Conservation (phyloP, 179 eudicot species). For the Silene noctiflora region DNA sequence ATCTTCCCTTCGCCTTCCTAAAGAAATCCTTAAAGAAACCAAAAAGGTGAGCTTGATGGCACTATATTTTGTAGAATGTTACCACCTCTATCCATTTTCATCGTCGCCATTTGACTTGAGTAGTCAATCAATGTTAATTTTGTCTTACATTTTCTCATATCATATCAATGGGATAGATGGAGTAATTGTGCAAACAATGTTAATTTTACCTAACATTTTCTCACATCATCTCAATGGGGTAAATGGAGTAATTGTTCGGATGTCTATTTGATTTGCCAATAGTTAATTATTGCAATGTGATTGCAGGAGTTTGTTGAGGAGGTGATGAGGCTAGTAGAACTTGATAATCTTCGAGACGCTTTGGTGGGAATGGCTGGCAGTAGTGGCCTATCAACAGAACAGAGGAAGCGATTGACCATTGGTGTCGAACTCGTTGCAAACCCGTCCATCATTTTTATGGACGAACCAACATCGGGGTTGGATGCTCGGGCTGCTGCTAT, state of each 20-base stretch:
- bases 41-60: conserved; percentile 40
- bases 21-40: conserved; percentile 49
- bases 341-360: conserved; percentile 63
- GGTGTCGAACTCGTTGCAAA: conserved; percentile 98
- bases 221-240: background rate
- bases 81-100: no score
- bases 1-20: conserved; percentile 74
- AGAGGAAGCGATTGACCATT: conserved; percentile 86
- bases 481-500: conserved; percentile 99
- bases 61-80: background rate
- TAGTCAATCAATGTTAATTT: background rate
- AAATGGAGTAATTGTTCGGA: background rate
- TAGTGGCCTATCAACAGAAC: conserved; percentile 83
- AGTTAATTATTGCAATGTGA: conserved; percentile 11
- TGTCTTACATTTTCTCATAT: background rate
- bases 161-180: background rate
- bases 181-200: no score
- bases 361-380: conserved; percentile 91
- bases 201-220: background rate
- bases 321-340: conserved; percentile 85
- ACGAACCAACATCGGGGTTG: conserved; percentile 98
- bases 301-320: conserved; percentile 86
- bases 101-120: no score
- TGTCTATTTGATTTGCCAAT: background rate
- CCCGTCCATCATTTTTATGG: conserved; percentile 97